Evolutionary conservation across 1,139 yeast species (phyloP), one percentile per base, ranked within the genome.

Genomic region (Pichia cactophila): DNA sequence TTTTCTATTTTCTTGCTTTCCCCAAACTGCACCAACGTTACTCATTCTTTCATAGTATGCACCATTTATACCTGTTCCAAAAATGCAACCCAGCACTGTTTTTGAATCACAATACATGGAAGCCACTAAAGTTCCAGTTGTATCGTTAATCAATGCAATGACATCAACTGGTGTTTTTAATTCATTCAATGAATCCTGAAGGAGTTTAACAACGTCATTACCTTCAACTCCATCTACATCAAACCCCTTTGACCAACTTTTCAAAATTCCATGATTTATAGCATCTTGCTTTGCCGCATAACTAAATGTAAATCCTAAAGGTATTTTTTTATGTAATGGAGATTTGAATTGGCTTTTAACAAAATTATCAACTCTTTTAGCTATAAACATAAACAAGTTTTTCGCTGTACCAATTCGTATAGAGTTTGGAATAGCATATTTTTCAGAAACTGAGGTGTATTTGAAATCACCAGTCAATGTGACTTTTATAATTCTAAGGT

Each of bases 171-270:
- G 96, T 48, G 89, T 80, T 26, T 76, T 68, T 56, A 74, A 69
- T 61, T 76, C 76, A 57, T 78, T 71, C 57, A 92, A 74, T 43
- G 95, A 87, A 9, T 71, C 72, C 70, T 86, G 95, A 61, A 92
- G 78, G 85, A 90, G 75, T 56, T 95, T 95, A 47, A 86, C 96
- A 50, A 92, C 97, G 64, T 92, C 96, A 50, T 86, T 77, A 54
- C 97, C 97, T 73, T 92, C 98, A 48, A 92, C 97, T 54, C 85
- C 89, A 50, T 80, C 85, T 61, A 92, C 88, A 67, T 92, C 96
- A 69, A 87, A 92, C 56, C 98, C 98, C 73, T 92, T 92, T 55
- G 98, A 92, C 98, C 98, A 92, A 69, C 94, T 80, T 74, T 88
- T 96, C 66, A 92, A 77, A 51, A 86, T 68, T 65, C 97, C 98